Conservation (phyloP, 495 filamentous ascomycete species). For the Lepraria neglecta region DNA sequence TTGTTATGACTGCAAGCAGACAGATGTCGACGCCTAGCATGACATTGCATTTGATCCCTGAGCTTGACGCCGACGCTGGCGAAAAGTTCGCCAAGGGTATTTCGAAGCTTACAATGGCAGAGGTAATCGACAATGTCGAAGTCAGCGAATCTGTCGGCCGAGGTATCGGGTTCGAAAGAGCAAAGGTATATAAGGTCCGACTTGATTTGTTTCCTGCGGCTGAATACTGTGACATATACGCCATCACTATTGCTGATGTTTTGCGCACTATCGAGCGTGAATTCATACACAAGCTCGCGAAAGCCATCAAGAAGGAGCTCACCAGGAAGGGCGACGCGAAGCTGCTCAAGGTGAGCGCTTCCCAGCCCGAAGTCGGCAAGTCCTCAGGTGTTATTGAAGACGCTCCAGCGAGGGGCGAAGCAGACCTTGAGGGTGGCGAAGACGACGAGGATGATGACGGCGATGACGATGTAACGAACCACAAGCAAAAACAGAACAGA, state of each 20-base stretch:
- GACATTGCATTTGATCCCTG: slow-evolving; percentile 72
- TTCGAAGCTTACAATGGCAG: slow-evolving; percentile 77
- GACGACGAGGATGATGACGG: slow-evolving; percentile 71
- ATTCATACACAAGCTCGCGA: slow-evolving; percentile 65
- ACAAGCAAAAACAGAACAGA: slow-evolving; percentile 66
- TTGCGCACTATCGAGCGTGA: slow-evolving; percentile 68
- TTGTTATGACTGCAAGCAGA: slow-evolving; percentile 92
- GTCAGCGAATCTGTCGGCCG: slow-evolving; percentile 70
- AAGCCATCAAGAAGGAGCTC: slow-evolving; percentile 63
- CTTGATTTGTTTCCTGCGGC: slow-evolving; percentile 75
- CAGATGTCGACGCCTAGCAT: slow-evolving; percentile 86
- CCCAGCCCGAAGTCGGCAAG: slow-evolving; percentile 74
- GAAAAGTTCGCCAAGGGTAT: slow-evolving; percentile 88
- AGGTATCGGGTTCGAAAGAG: slow-evolving; percentile 56
- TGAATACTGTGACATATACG: slow-evolving; percentile 81
- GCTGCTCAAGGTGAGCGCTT: slow-evolving; percentile 53
- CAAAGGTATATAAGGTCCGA: slow-evolving; percentile 78
- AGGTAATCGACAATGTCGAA: slow-evolving; percentile 76
- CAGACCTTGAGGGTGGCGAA: slow-evolving; percentile 48
- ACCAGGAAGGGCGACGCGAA: slow-evolving; percentile 67
- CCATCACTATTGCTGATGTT: slow-evolving; percentile 71
- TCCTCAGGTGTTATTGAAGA: slow-evolving; percentile 66
- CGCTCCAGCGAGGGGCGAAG: slow-evolving; percentile 36
- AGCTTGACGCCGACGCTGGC: slow-evolving; percentile 60
- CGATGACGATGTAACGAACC: slow-evolving; percentile 79